Evolutionary conservation across 106 monocot genomes (phyloP).

Genomic region (Phalaenopsis equestris): DNA sequence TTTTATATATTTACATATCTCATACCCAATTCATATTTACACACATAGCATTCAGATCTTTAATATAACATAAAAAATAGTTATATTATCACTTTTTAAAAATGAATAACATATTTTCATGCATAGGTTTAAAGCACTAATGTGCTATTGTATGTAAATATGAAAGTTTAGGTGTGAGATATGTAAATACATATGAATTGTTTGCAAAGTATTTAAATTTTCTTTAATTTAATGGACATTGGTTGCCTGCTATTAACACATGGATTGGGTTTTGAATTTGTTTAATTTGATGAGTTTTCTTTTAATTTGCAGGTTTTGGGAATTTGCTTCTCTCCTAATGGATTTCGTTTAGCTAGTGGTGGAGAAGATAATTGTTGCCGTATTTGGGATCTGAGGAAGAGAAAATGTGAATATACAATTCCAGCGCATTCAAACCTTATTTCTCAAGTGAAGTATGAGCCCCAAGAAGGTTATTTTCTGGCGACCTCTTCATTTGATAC

Average conservation of each 20-base stretch:
- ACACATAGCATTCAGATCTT: too few species aligned
- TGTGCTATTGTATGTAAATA: too few species aligned
- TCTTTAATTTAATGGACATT: too few species aligned
- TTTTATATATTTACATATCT: too few species aligned
- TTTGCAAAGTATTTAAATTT: too few species aligned
- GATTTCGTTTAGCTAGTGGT: conserved; percentile 78
- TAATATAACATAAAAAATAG: too few species aligned
- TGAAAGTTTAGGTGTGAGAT: too few species aligned
- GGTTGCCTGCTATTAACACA: neutral
- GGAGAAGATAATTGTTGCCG: conserved; percentile 87
- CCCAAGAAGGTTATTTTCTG: conserved; percentile 89
- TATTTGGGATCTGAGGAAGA: conserved; percentile 96
- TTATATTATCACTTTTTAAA: too few species aligned
- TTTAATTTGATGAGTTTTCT: neutral
- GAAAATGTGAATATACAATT: conserved; percentile 65
- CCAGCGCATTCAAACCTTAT: conserved; percentile 89
- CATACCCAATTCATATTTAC: too few species aligned
- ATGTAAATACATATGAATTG: too few species aligned
- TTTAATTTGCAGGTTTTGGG: conserved; percentile 56
- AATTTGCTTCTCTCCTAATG: conserved; percentile 87
- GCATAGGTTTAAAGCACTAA: too few species aligned
- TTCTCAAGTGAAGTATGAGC: conserved; percentile 94
- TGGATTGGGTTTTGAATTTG: neutral
- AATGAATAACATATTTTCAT: too few species aligned
- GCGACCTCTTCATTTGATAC: conserved; percentile 89